Evolutionary conservation across 768 basidiomycete species (phyloP), one percentile per base, ranked within the genome.

Genomic region (Phallus indusiatus): DNA sequence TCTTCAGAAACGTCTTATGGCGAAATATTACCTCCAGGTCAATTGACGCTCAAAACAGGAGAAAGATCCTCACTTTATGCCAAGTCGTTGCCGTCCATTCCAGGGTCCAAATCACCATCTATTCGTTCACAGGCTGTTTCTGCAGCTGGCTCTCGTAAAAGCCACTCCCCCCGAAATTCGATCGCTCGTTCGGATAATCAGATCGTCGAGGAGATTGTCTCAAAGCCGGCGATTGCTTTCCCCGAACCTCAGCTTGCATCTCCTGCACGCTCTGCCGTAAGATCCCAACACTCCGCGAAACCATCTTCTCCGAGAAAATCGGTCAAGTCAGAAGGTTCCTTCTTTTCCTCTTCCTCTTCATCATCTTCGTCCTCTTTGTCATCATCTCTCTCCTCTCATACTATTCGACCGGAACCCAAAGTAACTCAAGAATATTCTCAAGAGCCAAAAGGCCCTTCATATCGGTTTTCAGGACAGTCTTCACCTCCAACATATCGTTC

Each of bases 1-100:
- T 58, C 56, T 5, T 58, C 56, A 10, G 56, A 58, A 21, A 58
- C 56, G 22, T 58, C 56, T 14, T 58, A 58, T 24, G 56, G 56
- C 6, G 56, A 58, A 35, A 17, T 52, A 16, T 10, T 58, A 35
- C 56, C 47, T 28, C 47, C 47, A 14, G 56, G 34, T 18, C 49
- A 58, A 18, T 49, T 48, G 12, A 49, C 33, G 9, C 34, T 56
- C 22, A 46, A 42, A 24, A 8, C 5, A 42, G 56, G 51, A n/a
- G n/a, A n/a, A n/a, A n/a, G n/a, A n/a, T n/a, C n/a, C n/a, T n/a
- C n/a, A n/a, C n/a, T n/a, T n/a, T n/a, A n/a, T n/a, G n/a, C n/a
- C 12, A 58, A 58, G 28, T 49, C 56, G 28, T 33, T 58, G 17
- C 56, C 56, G 4, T 50, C 56, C 5, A 34, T 58, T 18, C 48